A percentile compares a stretch with the other conserved stretches of the same genome.
Evolutionary conservation across 768 basidiomycete genomes (phyloP).

Genomic region (Boletus pseudopeckii): DNA sequence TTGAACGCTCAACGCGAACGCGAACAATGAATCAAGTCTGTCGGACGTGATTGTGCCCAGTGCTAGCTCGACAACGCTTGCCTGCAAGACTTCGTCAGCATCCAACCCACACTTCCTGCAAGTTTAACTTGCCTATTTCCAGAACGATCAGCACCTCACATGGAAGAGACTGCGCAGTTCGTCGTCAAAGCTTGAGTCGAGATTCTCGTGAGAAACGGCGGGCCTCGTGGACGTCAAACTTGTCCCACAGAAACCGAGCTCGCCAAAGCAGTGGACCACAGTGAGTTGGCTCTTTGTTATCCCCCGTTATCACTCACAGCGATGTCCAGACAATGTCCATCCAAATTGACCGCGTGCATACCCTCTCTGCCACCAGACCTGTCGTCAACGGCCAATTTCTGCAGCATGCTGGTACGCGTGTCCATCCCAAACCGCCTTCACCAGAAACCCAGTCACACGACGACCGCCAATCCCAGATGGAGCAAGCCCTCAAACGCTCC

Average conservation of each 20-base stretch:
- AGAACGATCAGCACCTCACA: background rate
- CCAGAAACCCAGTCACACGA: conserved; percentile 12
- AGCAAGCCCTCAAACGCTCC: conserved; percentile 45
- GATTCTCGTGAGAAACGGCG: conserved; percentile 12
- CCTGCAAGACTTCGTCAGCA: background rate
- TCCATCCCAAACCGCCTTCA: conserved; percentile 10
- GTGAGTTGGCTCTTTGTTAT: conserved; percentile 2
- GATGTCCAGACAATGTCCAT: conserved; percentile 19
- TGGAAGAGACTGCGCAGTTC: background rate
- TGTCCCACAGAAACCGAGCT: conserved; percentile 13
- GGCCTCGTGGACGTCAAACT: conserved; percentile 19
- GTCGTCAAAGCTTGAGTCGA: background rate
- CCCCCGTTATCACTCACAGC: background rate
- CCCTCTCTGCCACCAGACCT: conserved; percentile 16
- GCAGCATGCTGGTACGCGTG: conserved; percentile 5
- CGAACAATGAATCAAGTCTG: background rate
- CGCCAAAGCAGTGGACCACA: conserved; percentile 13
- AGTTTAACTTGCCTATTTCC: background rate
- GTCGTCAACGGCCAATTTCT: conserved; percentile 8
- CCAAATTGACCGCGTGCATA: conserved; percentile 28
- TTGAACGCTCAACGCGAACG: too few relatives aligned
- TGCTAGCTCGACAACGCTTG: background rate
- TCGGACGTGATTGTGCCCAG: background rate
- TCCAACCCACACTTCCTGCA: background rate
- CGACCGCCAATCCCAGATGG: conserved; percentile 31